phyloP scores from a whole-genome alignment of 1,284 basidiomycete genomes.

The Ceratobasidium theobromae region DNA sequence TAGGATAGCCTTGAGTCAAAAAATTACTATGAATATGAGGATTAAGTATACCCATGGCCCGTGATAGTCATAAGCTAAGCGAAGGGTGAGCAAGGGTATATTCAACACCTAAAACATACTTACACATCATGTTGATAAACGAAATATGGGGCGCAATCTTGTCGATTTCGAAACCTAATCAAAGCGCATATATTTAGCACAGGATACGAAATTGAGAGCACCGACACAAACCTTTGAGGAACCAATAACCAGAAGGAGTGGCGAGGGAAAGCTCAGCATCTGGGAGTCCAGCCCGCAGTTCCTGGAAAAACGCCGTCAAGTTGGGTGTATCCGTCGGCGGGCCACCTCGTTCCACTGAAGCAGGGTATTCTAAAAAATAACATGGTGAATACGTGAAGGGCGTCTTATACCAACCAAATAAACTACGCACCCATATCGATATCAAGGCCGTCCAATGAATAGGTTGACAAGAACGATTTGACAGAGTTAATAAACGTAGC shows the following conservation, averaged over 20 bases:
- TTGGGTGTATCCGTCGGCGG: slow-evolving; percentile 15
- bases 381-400: too few relatives aligned
- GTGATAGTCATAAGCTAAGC: slow-evolving; percentile 20
- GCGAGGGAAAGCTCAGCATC: slow-evolving; percentile 6
- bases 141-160: slow-evolving; percentile 19
- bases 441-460: slow-evolving; percentile 15
- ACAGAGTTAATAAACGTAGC: slow-evolving; percentile 14
- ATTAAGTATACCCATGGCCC: neutral
- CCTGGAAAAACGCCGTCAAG: slow-evolving; percentile 13
- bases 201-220: neutral
- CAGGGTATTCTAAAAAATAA: slow-evolving; percentile 10
- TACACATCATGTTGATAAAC: slow-evolving; percentile 28
- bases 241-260: slow-evolving; percentile 13
- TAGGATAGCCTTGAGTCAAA: neutral
- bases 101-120: too few relatives aligned
- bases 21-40: too few relatives aligned
- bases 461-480: slow-evolving; percentile 11
- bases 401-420: slow-evolving; percentile 2
- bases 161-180: slow-evolving; percentile 8
- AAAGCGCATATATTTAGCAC: too few relatives aligned
- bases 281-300: slow-evolving; percentile 7
- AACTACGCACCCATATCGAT: too few relatives aligned
- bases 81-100: too few relatives aligned
- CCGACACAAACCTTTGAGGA: slow-evolving; percentile 6
- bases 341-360: slow-evolving; percentile 9